Evolutionary conservation across 805 yeast genomes (phyloP).

Genomic region (Candida odintsovae): DNA sequence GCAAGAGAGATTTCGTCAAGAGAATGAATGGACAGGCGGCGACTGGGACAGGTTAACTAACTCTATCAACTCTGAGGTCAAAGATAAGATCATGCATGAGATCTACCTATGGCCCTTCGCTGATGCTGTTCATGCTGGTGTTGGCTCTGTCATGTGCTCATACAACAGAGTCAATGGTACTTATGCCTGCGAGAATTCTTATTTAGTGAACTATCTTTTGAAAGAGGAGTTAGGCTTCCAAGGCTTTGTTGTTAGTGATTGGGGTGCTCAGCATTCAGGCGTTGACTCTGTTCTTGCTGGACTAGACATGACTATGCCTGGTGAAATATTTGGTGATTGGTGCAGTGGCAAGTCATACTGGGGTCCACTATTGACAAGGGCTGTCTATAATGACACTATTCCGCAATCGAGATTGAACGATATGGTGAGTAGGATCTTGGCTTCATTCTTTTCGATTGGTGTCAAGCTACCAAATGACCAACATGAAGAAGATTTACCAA

Average conservation of each 20-base stretch:
- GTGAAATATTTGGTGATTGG: constrained; percentile 49
- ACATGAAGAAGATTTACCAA: constrained; percentile 39
- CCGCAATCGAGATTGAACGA: constrained; percentile 50
- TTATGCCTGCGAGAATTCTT: constrained; percentile 55
- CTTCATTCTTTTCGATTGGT: constrained; percentile 46
- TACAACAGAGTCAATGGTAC: constrained; percentile 52
- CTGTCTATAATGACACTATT: constrained; percentile 50
- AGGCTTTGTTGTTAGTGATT: constrained; percentile 61
- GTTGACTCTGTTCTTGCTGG: constrained; percentile 53
- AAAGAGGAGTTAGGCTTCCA: constrained; percentile 62
- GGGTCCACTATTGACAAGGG: constrained; percentile 52
- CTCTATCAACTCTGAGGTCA: constrained; percentile 48
- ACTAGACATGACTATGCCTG: constrained; percentile 63
- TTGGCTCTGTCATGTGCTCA: constrained; percentile 56
- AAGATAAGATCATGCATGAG: constrained; percentile 58
- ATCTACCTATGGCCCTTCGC: constrained; percentile 64
- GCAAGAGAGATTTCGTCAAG: constrained; percentile 55
- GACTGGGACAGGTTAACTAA: constrained; percentile 37
- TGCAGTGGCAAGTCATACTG: constrained; percentile 46
- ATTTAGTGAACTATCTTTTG: constrained; percentile 45
- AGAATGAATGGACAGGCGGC: constrained; percentile 43
- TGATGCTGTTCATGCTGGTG: constrained; percentile 54
- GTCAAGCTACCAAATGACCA: constrained; percentile 29
- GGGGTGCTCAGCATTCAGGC: constrained; percentile 62
- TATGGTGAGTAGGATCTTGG: constrained; percentile 56